Conservation (phyloP, 495 filamentous ascomycete species). For the Lasiosphaeria hispida region DNA sequence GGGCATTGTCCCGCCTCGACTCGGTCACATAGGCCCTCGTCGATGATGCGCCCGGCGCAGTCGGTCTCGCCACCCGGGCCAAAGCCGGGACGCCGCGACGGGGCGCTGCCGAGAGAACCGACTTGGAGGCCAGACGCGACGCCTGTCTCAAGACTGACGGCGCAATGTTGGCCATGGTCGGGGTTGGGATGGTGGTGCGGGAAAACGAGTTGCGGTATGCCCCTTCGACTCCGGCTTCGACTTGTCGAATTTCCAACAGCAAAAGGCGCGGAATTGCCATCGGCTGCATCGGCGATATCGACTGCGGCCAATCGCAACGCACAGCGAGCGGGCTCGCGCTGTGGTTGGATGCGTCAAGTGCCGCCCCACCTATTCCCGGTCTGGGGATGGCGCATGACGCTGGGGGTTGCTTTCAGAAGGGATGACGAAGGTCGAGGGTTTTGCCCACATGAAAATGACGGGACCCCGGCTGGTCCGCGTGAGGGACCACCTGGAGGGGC, state of each 20-base stretch:
- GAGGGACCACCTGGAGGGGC: background rate
- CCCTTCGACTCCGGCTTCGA: background rate
- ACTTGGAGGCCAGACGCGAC: constrained; percentile 63
- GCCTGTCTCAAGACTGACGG: constrained; percentile 75
- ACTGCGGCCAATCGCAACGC: too few species aligned
- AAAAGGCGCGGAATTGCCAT: too few species aligned
- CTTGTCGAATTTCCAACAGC: too few species aligned
- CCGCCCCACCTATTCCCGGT: too few species aligned
- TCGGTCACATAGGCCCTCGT: constrained; percentile 78
- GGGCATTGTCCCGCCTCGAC: constrained; percentile 73
- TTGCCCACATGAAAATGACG: too few species aligned
- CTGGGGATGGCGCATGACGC: too few species aligned
- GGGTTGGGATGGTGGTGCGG: background rate
- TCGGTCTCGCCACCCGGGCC: constrained; percentile 42
- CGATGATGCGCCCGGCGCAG: constrained; percentile 21
- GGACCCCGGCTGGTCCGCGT: too few species aligned
- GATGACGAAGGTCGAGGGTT: constrained; percentile 5
- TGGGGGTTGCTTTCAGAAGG: background rate
- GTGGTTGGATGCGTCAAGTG: too few species aligned
- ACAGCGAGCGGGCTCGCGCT: too few species aligned
- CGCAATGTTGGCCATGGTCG: constrained; percentile 68
- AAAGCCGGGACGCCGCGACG: constrained; percentile 44
- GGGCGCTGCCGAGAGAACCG: constrained; percentile 45
- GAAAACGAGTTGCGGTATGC: background rate
- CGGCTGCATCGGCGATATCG: too few species aligned